A percentile compares a stretch with the other conserved stretches of the same genome.
phyloP scores from a whole-genome alignment of 2,329 filamentous ascomycete genomes.

The Thermochaetoides dissita region DNA sequence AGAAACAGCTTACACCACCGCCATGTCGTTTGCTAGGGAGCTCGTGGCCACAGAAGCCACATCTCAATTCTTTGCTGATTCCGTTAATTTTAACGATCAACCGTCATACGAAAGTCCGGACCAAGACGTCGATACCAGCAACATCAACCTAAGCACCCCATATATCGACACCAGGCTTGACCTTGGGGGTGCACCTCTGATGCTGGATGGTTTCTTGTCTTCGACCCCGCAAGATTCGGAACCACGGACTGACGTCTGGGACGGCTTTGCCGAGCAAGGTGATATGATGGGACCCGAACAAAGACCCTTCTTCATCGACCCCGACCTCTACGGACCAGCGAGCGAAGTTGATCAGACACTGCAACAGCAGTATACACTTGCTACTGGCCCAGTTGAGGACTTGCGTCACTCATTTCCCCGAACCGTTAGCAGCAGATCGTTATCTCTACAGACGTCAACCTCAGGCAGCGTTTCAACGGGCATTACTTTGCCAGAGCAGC shows the following conservation, averaged over 20 bases:
- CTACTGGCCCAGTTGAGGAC: no score
- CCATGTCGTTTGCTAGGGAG: no score
- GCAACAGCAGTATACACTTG: background rate
- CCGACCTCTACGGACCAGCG: conserved; percentile 8
- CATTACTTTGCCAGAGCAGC: conserved; percentile 11
- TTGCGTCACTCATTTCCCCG: conserved; percentile 9
- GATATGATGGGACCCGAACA: conserved; percentile 5
- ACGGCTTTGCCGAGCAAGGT: conserved; percentile 8
- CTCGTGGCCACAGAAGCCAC: conserved; percentile 1
- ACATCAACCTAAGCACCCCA: conserved; percentile 5
- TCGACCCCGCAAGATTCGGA: conserved; percentile 1
- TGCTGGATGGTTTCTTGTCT: background rate
- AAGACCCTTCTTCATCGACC: conserved; percentile 12
- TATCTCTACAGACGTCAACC: conserved; percentile 10
- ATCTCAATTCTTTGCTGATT: conserved; percentile 15
- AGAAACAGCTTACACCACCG: no score
- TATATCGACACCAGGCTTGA: conserved; percentile 6
- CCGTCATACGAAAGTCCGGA: conserved; percentile 12
- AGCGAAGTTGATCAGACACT: conserved; percentile 9
- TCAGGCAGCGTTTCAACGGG: conserved; percentile 11
- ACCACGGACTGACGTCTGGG: conserved; percentile 6
- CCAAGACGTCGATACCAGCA: conserved; percentile 5
- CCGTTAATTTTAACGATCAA: conserved; percentile 12
- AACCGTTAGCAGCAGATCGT: conserved; percentile 12
- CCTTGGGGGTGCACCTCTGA: conserved; percentile 1